Evolutionary conservation across 2,329 filamentous ascomycete genomes (phyloP), one percentile per base, ranked within the genome.

Genomic region (Penicillium verrucosum): DNA sequence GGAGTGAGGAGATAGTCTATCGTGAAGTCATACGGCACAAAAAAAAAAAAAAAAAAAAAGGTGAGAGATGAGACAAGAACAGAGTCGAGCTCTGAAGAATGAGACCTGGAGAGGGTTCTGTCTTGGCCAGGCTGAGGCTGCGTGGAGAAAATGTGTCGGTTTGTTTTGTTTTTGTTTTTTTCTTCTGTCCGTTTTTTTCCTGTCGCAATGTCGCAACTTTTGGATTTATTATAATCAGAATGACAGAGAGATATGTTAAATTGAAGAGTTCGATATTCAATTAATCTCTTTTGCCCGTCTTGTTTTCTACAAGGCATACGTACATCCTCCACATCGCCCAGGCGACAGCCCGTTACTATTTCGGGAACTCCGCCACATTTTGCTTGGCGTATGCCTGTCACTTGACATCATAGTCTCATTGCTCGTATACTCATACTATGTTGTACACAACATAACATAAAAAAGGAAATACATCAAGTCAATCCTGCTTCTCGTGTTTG

Each of bases 401-500:
- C 4, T 44, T 36, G 9, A 44, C 49, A 44, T 59, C 58, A 44
- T 59, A n/a, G 30, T n/a, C 36, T 53, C 48, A 23, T 58, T n/a
- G 51, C 49, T 55, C 57, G 37, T 61, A 38, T 43, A 45, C 12
- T 47, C 40, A 51, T 50, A 30, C 21, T 18, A 18, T n/a, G n/a
- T n/a, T n/a, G n/a, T n/a, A n/a, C n/a, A n/a, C 18, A 18, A 18
- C 18, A 18, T 54, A 30, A 41, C 10, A 41, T 46, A 18, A 18
- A n/a, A 25, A 48, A 14, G 14, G n/a, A 25, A 25, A 9, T 43
- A 12, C 11, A 23, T 50, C 46, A 44, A n/a, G 14, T 44, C 51
- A 63, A 68, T 77, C 59, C 77, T 70, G 29, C 74, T 72, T 18
- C 66, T 70, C 42, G 70, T 72, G 34, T 75, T 73, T 27, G 75